A percentile compares a stretch with the other conserved stretches of the same genome.
Conservation (phyloP, 257 asterid genomes). For the Solanum tarapatanum region DNA sequence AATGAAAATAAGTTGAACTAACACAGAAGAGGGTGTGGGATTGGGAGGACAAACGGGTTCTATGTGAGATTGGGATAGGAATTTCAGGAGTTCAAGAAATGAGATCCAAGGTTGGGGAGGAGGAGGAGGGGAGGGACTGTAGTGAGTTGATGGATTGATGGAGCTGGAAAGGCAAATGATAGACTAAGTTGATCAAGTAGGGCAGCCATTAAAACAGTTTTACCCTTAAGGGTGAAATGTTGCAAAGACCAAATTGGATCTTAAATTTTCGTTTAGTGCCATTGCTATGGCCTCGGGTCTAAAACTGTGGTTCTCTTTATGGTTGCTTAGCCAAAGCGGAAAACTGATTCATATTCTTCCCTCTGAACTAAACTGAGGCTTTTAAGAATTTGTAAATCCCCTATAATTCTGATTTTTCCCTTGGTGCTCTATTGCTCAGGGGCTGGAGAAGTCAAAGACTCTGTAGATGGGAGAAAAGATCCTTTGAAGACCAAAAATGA, state of each 20-base stretch:
- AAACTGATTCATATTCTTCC: not conserved
- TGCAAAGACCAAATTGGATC: not conserved
- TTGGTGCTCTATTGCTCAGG: not conserved
- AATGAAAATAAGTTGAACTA: not conserved
- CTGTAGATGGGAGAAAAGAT: slow-evolving; percentile 22
- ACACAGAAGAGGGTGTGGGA: not conserved
- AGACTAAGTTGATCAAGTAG: not conserved
- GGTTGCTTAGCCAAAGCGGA: not conserved
- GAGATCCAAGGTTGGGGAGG: not conserved
- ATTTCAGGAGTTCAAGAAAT: not conserved
- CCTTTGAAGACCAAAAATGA: slow-evolving; percentile 19
- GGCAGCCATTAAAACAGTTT: not conserved
- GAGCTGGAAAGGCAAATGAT: not conserved
- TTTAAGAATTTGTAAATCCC: not conserved
- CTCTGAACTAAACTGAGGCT: not conserved
- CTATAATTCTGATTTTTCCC: not conserved
- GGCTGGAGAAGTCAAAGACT: slow-evolving; percentile 11
- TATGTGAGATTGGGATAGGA: not conserved
- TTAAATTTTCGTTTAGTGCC: not conserved
- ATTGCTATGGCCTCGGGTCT: not conserved
- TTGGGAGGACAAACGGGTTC: not conserved
- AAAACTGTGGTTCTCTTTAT: not conserved
- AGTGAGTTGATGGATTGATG: not conserved
- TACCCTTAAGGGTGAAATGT: not conserved
- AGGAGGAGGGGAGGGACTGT: not conserved